These are phyloP conservation scores for Ziziphus jujuba DNA, from an alignment of 306 rosid species.

Conservation along the genomic window DNA sequence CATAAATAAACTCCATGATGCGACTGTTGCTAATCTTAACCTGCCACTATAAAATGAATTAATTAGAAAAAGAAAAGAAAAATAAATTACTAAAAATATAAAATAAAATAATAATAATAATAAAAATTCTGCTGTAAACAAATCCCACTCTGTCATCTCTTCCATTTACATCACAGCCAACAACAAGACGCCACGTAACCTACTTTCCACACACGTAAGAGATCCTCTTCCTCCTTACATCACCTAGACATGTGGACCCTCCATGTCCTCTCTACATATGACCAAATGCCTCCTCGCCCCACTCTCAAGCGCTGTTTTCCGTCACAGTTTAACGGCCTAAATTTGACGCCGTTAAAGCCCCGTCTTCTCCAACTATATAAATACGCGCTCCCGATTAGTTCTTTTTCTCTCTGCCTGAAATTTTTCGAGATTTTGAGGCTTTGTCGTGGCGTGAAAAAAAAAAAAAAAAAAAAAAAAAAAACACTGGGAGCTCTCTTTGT, in stretches of 20 bases:
- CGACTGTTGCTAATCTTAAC: slow-evolving; percentile 18
- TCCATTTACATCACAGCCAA: neutral
- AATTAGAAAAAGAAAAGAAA: no score
- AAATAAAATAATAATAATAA: neutral
- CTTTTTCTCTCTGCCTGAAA: slow-evolving; percentile 28
- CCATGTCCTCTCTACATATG: slow-evolving; percentile 45
- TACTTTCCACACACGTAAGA: slow-evolving; percentile 24
- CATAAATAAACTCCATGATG: slow-evolving; percentile 4
- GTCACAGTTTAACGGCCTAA: slow-evolving; percentile 47
- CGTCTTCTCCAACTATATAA: slow-evolving; percentile 37
- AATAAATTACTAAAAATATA: neutral
- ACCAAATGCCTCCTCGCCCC: slow-evolving; percentile 39
- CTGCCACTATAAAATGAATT: neutral
- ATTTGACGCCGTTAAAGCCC: slow-evolving; percentile 43
- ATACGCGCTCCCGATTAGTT: slow-evolving; percentile 22
- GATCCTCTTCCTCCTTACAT: slow-evolving; percentile 30
- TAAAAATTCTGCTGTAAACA: neutral
- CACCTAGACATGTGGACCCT: slow-evolving; percentile 62
- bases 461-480: no score
- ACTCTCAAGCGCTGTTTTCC: slow-evolving; percentile 35
- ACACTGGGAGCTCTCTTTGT: slow-evolving; percentile 5
- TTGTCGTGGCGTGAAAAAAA: slow-evolving; percentile 20
- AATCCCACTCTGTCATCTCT: neutral
- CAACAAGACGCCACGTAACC: slow-evolving; percentile 27
- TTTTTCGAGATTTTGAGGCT: slow-evolving; percentile 19